Base-by-base conservation (phyloP, 768 basidiomycete genomes). In the Pholiota molesta region DNA sequence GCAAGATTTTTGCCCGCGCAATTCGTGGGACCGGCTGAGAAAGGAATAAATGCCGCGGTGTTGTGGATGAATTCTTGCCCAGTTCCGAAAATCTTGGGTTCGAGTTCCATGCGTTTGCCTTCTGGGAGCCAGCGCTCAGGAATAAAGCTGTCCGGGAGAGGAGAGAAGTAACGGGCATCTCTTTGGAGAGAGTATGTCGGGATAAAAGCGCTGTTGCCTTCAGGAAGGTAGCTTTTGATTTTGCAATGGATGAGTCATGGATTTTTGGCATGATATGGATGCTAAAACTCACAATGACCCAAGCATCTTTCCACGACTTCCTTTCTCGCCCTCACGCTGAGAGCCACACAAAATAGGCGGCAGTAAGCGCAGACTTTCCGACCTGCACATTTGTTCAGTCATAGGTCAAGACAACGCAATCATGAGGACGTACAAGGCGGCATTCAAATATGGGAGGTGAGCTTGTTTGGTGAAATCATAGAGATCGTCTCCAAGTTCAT, bases 1-100 rank as follows among this genome's bases (percentile, higher is more conserved):
- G 78, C 78, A 26, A 79, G 66, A 47, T 71, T 72, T 52, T 70
- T 79, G 17, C 84, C 85, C 14, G 77, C 80, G 66, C 86, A 86
- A 64, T 82, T 82, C 6, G 78, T 76, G 16, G 82, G 83, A 0
- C 86, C 84, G 44, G 73, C 68, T 21, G 77, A 77, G 65, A 78
- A 79, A 3, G 77, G 74, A 28, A 76, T 71, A 63, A 76, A 78
- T 10, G 77, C 73, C 37, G 56, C 65, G 17, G 60, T 52, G 64
- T 74, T 73, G 54, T 67, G 70, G 29, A 69, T 61, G 33, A 59
- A 61, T 49, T 67, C 56, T 28, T 74, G 66, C 52, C 68, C 58
- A 55, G 69, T 64, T 57, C 68, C 66, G 71, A 77, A 79, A 9
- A 76, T 60, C 16, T 60, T 67, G n/a, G 78, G 77, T 60, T 77